Evolutionary conservation across 129 eudicot species (phyloP).

Genomic region (Deinandra increscens): DNA sequence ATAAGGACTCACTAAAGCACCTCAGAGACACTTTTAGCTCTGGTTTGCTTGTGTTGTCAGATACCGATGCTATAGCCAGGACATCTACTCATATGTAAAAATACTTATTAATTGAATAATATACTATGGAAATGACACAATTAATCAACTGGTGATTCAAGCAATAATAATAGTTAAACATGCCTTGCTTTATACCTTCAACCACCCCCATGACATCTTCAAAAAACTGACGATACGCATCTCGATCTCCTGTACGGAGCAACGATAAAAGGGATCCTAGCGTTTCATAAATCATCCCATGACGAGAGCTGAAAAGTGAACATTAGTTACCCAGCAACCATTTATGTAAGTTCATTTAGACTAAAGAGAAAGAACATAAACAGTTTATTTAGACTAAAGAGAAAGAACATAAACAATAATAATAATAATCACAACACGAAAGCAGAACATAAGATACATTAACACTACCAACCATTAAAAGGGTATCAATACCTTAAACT

Average conservation of each 20-base stretch:
- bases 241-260: slow-evolving; percentile 85
- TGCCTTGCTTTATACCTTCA: slow-evolving; percentile 51
- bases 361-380: neutral
- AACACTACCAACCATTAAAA: slow-evolving; percentile 5
- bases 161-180: slow-evolving; percentile 5
- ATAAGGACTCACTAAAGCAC: slow-evolving; percentile 59
- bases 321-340: slow-evolving; percentile 15
- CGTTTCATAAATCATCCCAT: slow-evolving; percentile 74
- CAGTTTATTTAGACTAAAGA: neutral
- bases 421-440: neutral
- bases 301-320: slow-evolving; percentile 55
- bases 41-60: slow-evolving; percentile 30
- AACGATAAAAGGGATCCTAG: slow-evolving; percentile 75
- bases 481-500: neutral
- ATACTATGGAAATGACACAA: slow-evolving; percentile 6
- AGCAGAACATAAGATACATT: neutral
- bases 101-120: neutral
- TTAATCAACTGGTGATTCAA: slow-evolving; percentile 1
- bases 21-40: slow-evolving; percentile 46
- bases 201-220: slow-evolving; percentile 57
- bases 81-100: slow-evolving; percentile 49
- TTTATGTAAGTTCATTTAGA: slow-evolving; percentile 16
- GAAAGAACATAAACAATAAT: neutral
- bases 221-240: slow-evolving; percentile 83
- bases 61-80: slow-evolving; percentile 45